Evolutionary conservation across 257 asterid species (phyloP).

Genomic region (Henckelia pumila): DNA sequence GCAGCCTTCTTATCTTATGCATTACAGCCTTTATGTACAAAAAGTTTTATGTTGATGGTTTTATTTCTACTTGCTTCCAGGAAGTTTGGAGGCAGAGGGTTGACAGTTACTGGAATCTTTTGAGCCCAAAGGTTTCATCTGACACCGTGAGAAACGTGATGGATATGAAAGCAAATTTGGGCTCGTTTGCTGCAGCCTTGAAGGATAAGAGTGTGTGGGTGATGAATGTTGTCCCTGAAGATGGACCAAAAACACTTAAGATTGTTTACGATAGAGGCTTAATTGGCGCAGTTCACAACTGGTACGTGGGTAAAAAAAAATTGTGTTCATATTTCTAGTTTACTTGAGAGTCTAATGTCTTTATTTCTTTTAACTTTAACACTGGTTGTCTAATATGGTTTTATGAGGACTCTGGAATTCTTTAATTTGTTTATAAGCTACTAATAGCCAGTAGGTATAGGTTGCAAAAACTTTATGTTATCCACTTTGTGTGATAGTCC

Average conservation of each 20-base stretch:
- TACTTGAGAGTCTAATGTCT: not conserved
- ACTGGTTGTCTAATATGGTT: not conserved
- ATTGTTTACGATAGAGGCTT: constrained; percentile 85
- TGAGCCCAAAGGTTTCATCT: constrained; percentile 69
- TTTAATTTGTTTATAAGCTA: not conserved
- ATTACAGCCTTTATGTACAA: constrained; percentile 6
- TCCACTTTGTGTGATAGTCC: not conserved
- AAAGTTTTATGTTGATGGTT: constrained; percentile 17
- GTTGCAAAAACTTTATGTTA: not conserved
- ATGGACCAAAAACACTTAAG: constrained; percentile 92
- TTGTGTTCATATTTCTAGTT: not conserved
- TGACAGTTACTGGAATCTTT: constrained; percentile 67
- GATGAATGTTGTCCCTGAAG: constrained; percentile 91
- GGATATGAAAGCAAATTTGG: constrained; percentile 98
- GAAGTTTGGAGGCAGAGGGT: constrained; percentile 81
- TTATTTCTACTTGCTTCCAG: constrained; percentile 38
- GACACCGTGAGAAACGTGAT: constrained; percentile 76
- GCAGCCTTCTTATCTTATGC: constrained; percentile 20
- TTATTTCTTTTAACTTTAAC: not conserved
- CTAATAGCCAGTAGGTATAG: not conserved
- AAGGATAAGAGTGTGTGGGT: constrained; percentile 94
- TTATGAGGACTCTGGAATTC: not conserved
- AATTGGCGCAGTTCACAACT: constrained; percentile 79
- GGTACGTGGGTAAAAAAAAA: constrained; percentile 42
- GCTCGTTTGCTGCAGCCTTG: constrained; percentile 93